Evolutionary conservation across 2,329 filamentous ascomycete genomes (phyloP), one percentile per base, ranked within the genome.

Genomic region (Conoideocrella luteorostrata): DNA sequence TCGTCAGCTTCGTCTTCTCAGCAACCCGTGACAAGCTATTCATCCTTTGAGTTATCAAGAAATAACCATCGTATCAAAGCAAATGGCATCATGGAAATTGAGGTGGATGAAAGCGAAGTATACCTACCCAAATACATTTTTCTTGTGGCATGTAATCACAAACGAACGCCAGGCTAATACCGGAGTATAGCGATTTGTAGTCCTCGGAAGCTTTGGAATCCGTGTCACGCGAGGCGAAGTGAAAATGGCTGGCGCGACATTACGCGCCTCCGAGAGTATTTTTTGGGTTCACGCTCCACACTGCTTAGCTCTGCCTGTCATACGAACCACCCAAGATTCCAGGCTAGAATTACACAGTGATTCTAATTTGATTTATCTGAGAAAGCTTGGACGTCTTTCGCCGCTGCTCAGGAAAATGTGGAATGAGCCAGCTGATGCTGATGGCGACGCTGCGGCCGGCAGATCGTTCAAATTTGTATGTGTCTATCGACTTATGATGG

Each of bases 171-270:
- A 2, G 23, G 15, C 20, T 12, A 26, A 56, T 62, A 30, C 61
- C 47, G 17, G 3, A n/a, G 7, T 6, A 2, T 40, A 83, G 78
- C 74, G 80, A 13, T 66, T 85, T 32, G 67, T 81, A 4, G 63
- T 84, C 7, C 65, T 88, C 10, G 87, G 87, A 1, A 81, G 77
- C 54, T 93, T 81, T 59, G 78, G 80, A 13, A 58, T 91, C 23
- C 68, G 68, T 11, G 72, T 91, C 0, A 54, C 68, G 7, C 70
- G 69, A 41, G 87, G 87, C 2, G 70, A 80, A 34, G 66, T 85
- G 20, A 80, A 77, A 1, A 60, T 91, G 21, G 74, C 79, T 12
- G 85, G 86, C 13, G 80, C 84, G 6, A 75, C 71, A 6, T 58
- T 91, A 4, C 66, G 67, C 10, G 58, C 73, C 2, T 68, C 71